Evolutionary conservation across 2,329 filamentous ascomycete genomes (phyloP), one percentile per base, ranked within the genome.

Genomic region (Apiospora sp.): DNA sequence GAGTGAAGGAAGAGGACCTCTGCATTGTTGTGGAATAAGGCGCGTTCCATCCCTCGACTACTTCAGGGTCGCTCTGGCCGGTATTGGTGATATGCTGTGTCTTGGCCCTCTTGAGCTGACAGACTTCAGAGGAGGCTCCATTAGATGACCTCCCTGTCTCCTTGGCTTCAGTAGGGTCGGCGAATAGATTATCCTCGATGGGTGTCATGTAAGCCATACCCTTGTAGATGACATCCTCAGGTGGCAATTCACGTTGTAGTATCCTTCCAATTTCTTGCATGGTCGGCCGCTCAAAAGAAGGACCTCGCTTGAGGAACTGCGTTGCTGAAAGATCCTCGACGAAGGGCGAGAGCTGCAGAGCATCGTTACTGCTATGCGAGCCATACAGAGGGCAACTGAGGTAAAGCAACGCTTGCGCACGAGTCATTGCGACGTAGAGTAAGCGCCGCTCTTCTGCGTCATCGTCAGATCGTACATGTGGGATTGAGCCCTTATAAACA

Each of bases 361-460:
- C 86, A 75, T 91, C 88, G 68, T 85, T 83, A 71, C 83, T 82
- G 34, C 87, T 84, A 72, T 90, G 88, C 10, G 92, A 90, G 73
- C 90, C 92, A 76, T 91, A 91, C 49, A 92, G 81, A 0, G 95
- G 94, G 75, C 91, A 94, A 80, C 94, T 98, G 71, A 98, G 86
- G 77, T 98, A 98, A 1, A 99, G 84, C 43, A 98, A 83, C 0
- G 91, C 92, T 80, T 98, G 92, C 8, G 96, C 96, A 80, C 96
- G 88, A 3, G 96, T 99, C 95, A 99, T 98, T 41, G 95, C 96
- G 19, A 99, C 96, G 78, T 98, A 99, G 0, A 99, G 86, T 67
- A 99, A 83, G 41, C 96, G 88, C 73, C 96, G 88, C 81, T 99
- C 96, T 82, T 99, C 96, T 72, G 96, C 92, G 3, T 88, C 87